Evolutionary conservation across 441 rosid species (phyloP).

Genomic region (Theobroma grandiflorum): DNA sequence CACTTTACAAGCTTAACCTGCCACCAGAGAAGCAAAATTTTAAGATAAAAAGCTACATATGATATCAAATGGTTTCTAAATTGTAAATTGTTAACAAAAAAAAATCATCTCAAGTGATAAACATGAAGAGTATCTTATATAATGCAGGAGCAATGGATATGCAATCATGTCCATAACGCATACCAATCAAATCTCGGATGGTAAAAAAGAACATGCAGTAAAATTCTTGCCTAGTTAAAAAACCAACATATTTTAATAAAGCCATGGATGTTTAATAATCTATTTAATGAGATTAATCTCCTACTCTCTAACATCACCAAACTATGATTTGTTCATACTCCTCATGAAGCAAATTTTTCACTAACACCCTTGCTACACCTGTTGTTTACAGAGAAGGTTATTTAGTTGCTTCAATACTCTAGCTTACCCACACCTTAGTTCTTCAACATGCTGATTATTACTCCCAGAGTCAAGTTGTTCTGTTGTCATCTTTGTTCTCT

Average conservation of each 20-base stretch:
- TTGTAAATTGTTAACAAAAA: neutral
- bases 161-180: constrained; percentile 1
- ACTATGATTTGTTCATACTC: neutral
- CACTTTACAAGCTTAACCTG: constrained; percentile 97
- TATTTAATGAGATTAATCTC: neutral
- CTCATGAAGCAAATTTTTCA: neutral
- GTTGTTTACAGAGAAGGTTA: neutral
- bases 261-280: neutral
- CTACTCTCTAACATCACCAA: neutral
- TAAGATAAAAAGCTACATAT: constrained; percentile 21
- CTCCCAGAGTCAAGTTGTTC: constrained; percentile 1
- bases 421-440: neutral
- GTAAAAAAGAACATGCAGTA: neutral
- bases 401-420: neutral
- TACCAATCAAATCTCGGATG: constrained; percentile 1
- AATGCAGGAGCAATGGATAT: neutral
- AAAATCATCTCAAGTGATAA: neutral
- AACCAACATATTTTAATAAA: neutral
- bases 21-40: constrained; percentile 29
- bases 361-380: neutral
- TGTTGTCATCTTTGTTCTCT: no score
- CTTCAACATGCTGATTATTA: neutral
- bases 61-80: constrained; percentile 11
- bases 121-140: neutral
- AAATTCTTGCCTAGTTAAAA: neutral